Evolutionary conservation across 2,329 filamentous ascomycete species (phyloP).

Genomic region (Aureobasidium melanogenum): DNA sequence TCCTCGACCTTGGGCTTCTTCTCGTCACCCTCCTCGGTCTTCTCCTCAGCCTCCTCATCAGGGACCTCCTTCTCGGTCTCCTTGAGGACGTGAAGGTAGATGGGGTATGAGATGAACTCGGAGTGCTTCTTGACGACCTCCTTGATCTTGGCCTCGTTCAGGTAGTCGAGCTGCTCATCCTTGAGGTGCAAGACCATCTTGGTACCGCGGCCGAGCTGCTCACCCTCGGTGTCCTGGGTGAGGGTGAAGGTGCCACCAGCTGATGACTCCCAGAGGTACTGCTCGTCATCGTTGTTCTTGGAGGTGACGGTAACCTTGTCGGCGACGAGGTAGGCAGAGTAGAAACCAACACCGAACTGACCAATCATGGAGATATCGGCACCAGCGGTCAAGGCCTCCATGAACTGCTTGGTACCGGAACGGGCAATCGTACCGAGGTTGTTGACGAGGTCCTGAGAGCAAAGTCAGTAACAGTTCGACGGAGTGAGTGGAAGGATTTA

Average conservation of each 20-base stretch:
- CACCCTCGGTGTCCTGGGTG: constrained; percentile 78
- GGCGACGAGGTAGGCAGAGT: constrained; percentile 98
- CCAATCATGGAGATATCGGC: constrained; percentile 99
- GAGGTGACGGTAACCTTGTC: constrained; percentile 92
- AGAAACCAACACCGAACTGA: constrained; percentile 99
- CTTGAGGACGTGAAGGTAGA: constrained; percentile 99
- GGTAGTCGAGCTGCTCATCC: constrained; percentile 97
- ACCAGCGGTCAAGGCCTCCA: constrained; percentile 97
- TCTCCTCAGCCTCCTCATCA: constrained; percentile 80
- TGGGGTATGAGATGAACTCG: constrained; percentile 99
- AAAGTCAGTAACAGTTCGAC: constrained; percentile 30
- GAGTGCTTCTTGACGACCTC: constrained; percentile 99
- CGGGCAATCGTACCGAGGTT: constrained; percentile 99
- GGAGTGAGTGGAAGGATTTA: constrained; percentile 26
- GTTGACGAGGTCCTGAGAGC: constrained; percentile 85
- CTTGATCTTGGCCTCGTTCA: constrained; percentile 99
- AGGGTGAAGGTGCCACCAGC: constrained; percentile 97
- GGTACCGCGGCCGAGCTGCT: constrained; percentile 86
- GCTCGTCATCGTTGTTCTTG: constrained; percentile 99
- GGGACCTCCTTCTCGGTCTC: constrained; percentile 98
- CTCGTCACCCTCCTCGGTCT: constrained; percentile 66
- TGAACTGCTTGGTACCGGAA: constrained; percentile 99
- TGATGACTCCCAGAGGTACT: constrained; percentile 98
- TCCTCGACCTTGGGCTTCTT: constrained; percentile 97
- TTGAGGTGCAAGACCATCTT: constrained; percentile 98